phyloP scores from a whole-genome alignment of 1,284 basidiomycete species.

The Mixia osmundae region DNA sequence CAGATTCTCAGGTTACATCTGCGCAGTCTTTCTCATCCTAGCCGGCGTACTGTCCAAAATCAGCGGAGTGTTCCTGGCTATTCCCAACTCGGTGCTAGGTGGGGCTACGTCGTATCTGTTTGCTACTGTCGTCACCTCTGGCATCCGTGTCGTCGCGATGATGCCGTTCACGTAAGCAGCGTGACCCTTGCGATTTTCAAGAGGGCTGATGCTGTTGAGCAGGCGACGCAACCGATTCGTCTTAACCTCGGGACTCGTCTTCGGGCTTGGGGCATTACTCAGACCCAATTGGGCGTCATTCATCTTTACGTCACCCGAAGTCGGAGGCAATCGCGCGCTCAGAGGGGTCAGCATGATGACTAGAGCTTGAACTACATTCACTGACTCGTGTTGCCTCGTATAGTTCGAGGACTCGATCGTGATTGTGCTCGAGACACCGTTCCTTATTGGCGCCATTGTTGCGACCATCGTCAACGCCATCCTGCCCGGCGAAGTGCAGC shows the following conservation, averaged over 20 bases:
- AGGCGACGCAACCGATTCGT: slow-evolving; percentile 54
- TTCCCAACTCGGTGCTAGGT: slow-evolving; percentile 57
- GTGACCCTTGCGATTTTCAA: too few species aligned
- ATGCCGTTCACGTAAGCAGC: too few species aligned
- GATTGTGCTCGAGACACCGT: slow-evolving; percentile 4
- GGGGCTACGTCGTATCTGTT: slow-evolving; percentile 51
- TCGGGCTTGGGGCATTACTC: slow-evolving; percentile 43
- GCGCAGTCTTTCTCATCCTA: slow-evolving; percentile 28
- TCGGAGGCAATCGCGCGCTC: slow-evolving; percentile 34
- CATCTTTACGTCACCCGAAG: slow-evolving; percentile 22
- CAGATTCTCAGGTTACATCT: slow-evolving; percentile 32
- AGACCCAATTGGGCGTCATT: slow-evolving; percentile 21
- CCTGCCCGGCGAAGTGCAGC: slow-evolving; percentile 29
- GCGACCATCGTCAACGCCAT: slow-evolving; percentile 41
- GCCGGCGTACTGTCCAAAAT: slow-evolving; percentile 56
- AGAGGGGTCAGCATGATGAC: slow-evolving; percentile 44
- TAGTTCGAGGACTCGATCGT: slow-evolving; percentile 42
- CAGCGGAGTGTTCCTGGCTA: slow-evolving; percentile 24
- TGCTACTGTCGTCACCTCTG: slow-evolving; percentile 29
- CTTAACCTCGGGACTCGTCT: slow-evolving; percentile 31
- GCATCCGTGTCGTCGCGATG: slow-evolving; percentile 45
- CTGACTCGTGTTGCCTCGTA: slow-evolving; percentile 31
- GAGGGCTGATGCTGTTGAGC: too few species aligned
- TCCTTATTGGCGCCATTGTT: slow-evolving; percentile 37
- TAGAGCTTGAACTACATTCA: slow-evolving; percentile 55